Evolutionary conservation across 768 basidiomycete genomes (phyloP), one percentile per base, ranked within the genome.

Genomic region (Kondoa malvinella): DNA sequence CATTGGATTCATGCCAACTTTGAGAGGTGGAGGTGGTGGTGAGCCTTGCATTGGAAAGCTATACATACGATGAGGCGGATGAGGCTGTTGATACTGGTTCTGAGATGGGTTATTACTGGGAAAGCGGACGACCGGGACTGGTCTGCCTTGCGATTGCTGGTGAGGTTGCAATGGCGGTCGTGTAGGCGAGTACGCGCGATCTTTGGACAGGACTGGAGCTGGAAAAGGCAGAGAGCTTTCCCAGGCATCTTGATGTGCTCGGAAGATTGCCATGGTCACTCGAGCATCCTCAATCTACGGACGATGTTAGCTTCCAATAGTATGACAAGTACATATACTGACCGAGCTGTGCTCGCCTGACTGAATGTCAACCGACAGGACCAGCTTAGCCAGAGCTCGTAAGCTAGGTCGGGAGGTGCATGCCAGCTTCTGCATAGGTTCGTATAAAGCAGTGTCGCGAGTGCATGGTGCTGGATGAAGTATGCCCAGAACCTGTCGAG

Each of bases 261-360:
- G 82, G 76, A 87, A 96, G 56, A 96, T 80, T 0, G 89, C 91
- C 89, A 97, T 95, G 0, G 92, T 88, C 0, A 92, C 94, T 64
- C 92, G 83, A 0, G 92, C 90, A 75, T 97, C 92, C 21, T 84
- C 88, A 2, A 95, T 85, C 92, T 94, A 68, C 16, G 50, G 3
- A 3, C 0, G 31, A 29, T 60, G 68, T 27, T 57, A 64, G 57
- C 64, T 27, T 50, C 31, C 65, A 27, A 59, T 63, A 29, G 69
- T 29, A 59, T 60, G 0, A 56, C 32, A 34, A 50, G 57, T 69
- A 27, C 15, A 59, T 29, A 31, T 4, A 80, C 87, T 66, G 75
- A 92, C 92, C 77, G 89, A 91, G 34, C 83, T 87, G 76, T 96
- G 94, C 73, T 95, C 89, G 12, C 89, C 92, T n/a, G 79, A 77